Conservation (phyloP, 2,329 filamentous ascomycete genomes). For the Aureobasidium sp. region DNA sequence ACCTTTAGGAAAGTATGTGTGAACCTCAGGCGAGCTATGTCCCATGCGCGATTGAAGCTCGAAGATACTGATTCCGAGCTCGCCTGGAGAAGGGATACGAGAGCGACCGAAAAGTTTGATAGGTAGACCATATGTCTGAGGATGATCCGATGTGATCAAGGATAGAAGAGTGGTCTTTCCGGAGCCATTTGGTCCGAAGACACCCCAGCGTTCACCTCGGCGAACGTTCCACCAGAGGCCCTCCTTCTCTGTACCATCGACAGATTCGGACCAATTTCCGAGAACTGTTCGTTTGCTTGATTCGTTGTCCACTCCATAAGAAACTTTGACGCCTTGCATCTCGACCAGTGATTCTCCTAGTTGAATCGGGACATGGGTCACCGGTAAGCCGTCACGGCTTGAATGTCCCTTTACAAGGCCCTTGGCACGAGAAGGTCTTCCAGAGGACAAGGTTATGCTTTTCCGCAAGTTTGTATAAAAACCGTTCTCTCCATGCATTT, state of each 20-base stretch:
- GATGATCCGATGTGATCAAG: conserved; percentile 90
- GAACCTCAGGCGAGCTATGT: conserved; percentile 89
- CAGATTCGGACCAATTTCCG: conserved; percentile 60
- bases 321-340: conserved; percentile 77
- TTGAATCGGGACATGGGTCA: conserved; percentile 20
- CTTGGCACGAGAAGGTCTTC: not conserved
- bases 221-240: conserved; percentile 80
- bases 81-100: conserved; percentile 65
- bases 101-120: conserved; percentile 79
- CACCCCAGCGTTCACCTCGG: conserved; percentile 79
- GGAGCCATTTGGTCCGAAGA: conserved; percentile 88
- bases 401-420: not conserved
- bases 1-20: conserved; percentile 79
- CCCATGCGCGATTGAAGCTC: conserved; percentile 86
- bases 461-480: not conserved
- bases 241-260: not conserved
- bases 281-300: conserved; percentile 56
- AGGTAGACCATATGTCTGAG: conserved; percentile 84
- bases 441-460: not conserved
- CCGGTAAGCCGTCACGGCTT: conserved; percentile 27
- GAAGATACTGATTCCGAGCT: conserved; percentile 77
- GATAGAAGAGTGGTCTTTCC: conserved; percentile 94
- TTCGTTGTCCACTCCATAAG: conserved; percentile 54
- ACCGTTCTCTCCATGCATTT: not conserved
- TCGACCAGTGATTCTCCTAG: conserved; percentile 69